phyloP scores from a whole-genome alignment of 2,329 filamentous ascomycete species.

The Claviceps digitariae region DNA sequence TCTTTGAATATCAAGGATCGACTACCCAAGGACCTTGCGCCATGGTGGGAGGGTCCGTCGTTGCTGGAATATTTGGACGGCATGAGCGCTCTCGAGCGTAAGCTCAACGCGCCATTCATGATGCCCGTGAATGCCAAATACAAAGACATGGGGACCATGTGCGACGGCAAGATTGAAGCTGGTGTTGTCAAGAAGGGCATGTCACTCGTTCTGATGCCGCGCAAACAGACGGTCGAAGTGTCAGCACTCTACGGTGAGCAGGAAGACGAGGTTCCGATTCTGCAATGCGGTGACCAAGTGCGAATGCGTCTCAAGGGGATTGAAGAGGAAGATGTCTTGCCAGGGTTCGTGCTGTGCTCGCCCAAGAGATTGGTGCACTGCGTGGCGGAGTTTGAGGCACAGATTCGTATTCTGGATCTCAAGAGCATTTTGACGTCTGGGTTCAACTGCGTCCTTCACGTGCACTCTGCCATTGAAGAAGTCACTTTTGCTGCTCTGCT shows the following conservation, averaged over 20 bases:
- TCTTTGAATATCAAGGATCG: conserved; percentile 79
- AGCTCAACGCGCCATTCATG: conserved; percentile 97
- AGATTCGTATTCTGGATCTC: conserved; percentile 88
- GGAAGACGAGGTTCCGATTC: conserved; percentile 74
- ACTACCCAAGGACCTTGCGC: conserved; percentile 58
- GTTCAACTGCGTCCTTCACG: conserved; percentile 95
- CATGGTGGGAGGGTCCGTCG: conserved; percentile 83
- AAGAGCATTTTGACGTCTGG: conserved; percentile 89
- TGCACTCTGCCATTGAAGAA: conserved; percentile 95
- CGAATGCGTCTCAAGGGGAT: conserved; percentile 84
- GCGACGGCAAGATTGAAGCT: conserved; percentile 94
- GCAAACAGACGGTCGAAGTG: conserved; percentile 67
- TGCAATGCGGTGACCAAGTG: conserved; percentile 88
- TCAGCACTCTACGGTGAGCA: conserved; percentile 87
- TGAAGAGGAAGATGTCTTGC: conserved; percentile 93
- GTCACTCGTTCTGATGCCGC: conserved; percentile 88
- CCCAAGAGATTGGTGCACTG: conserved; percentile 88
- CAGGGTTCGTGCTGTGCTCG: conserved; percentile 92
- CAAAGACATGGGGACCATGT: conserved; percentile 90
- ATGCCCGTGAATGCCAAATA: conserved; percentile 97
- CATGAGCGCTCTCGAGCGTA: conserved; percentile 87
- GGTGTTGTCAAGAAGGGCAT: conserved; percentile 86
- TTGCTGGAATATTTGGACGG: conserved; percentile 90
- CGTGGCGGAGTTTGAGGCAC: conserved; percentile 81
- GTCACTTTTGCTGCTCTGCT: conserved; percentile 80